phyloP scores from a whole-genome alignment of 164 flowering plant species.

The Annona squamosa region DNA sequence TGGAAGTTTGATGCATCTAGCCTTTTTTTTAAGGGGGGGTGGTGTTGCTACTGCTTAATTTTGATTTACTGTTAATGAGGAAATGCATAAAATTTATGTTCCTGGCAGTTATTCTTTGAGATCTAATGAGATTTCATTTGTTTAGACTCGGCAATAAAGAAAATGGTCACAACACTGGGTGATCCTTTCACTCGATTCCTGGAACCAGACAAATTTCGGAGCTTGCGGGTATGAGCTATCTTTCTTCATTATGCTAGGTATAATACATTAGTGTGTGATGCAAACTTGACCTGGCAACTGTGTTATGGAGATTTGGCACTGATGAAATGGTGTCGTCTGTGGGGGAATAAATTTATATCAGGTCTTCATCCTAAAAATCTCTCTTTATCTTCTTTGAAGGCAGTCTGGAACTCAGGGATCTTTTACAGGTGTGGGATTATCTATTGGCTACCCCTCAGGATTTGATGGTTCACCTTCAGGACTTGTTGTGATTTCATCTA shows the following conservation, averaged over 20 bases:
- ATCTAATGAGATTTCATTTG: constrained; percentile 8
- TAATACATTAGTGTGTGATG: background rate
- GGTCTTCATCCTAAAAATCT: constrained; percentile 11
- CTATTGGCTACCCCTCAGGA: constrained; percentile 74
- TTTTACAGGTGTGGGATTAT: constrained; percentile 92
- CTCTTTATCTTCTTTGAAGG: constrained; percentile 51
- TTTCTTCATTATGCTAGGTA: constrained; percentile 8
- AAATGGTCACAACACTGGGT: constrained; percentile 87
- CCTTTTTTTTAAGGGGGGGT: too few relatives aligned
- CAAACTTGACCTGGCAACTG: background rate
- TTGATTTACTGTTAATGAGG: background rate
- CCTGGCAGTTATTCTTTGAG: background rate
- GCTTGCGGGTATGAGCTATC: constrained; percentile 63
- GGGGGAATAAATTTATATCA: background rate
- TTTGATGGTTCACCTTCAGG: constrained; percentile 54
- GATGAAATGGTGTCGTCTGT: background rate
- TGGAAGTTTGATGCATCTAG: too few relatives aligned
- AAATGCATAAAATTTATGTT: background rate
- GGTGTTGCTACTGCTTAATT: background rate
- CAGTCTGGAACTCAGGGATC: constrained; percentile 99
- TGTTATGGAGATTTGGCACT: background rate
- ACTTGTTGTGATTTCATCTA: constrained; percentile 76
- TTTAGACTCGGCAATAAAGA: constrained; percentile 80
- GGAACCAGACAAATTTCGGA: constrained; percentile 86
- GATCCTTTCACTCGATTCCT: constrained; percentile 96